These are phyloP conservation scores for Diplocarpon mali DNA, from an alignment of 2,329 filamentous ascomycete genomes.

Conservation along the genomic window DNA sequence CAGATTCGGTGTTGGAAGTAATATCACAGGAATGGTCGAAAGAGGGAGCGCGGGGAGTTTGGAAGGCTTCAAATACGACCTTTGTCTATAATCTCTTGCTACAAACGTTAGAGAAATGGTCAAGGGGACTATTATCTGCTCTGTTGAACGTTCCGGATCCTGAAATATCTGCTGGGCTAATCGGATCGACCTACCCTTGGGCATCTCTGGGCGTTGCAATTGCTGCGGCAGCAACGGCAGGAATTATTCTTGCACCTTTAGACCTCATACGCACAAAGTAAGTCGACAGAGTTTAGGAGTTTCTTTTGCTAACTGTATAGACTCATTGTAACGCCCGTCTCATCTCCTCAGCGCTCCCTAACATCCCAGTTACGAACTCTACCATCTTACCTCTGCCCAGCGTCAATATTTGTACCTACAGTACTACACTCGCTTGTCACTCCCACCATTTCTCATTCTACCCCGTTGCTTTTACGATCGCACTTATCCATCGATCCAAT, in stretches of 20 bases:
- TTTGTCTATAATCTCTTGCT: constrained; percentile 85
- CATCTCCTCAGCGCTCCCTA: constrained; percentile 65
- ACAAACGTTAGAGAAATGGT: constrained; percentile 84
- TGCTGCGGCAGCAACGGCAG: constrained; percentile 56
- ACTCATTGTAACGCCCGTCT: constrained; percentile 75
- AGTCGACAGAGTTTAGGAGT: background rate
- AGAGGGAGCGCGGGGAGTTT: constrained; percentile 83
- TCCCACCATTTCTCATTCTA: constrained; percentile 69
- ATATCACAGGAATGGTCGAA: constrained; percentile 81
- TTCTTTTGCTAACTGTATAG: constrained; percentile 32
- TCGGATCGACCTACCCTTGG: constrained; percentile 76
- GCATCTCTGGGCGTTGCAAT: constrained; percentile 66
- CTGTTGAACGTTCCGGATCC: constrained; percentile 83
- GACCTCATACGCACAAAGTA: constrained; percentile 75
- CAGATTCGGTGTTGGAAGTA: constrained; percentile 76
- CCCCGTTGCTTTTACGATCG: constrained; percentile 76
- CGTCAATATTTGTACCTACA: constrained; percentile 68
- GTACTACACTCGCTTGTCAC: constrained; percentile 77
- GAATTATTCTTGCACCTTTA: constrained; percentile 72
- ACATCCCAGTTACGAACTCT: constrained; percentile 61
- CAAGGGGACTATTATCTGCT: constrained; percentile 79
- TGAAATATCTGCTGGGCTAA: constrained; percentile 41
- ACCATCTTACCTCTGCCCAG: constrained; percentile 64
- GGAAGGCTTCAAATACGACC: constrained; percentile 87
- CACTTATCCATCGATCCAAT: constrained; percentile 75